Percentiles rank a stretch among this genome's conserved stretches.
phyloP scores from a whole-genome alignment of 148 eudicot genomes.

The Rhododendron vialii region DNA sequence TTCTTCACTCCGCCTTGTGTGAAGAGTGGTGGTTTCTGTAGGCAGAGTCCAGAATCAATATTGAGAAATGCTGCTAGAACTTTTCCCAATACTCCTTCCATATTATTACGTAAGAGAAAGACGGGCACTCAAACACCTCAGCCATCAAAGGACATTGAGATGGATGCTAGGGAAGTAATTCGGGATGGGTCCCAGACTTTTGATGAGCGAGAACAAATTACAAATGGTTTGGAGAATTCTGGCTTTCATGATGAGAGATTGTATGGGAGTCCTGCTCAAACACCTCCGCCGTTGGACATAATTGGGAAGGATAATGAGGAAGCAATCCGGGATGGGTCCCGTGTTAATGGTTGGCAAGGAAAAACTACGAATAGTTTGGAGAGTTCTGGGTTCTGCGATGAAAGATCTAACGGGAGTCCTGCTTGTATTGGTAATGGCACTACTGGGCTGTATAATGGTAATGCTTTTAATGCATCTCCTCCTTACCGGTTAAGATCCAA shows the following conservation, averaged over 20 bases:
- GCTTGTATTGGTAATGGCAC: slow-evolving; percentile 26
- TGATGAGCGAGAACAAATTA: slow-evolving; percentile 18
- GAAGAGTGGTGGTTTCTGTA: slow-evolving; percentile 36
- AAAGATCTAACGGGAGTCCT: slow-evolving; percentile 29
- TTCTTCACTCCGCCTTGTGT: slow-evolving; percentile 74
- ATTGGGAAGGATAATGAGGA: slow-evolving; percentile 27
- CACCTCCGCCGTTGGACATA: slow-evolving; percentile 25
- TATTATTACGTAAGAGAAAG: slow-evolving; percentile 74
- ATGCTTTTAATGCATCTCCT: slow-evolving; percentile 74
- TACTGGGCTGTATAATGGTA: slow-evolving; percentile 30
- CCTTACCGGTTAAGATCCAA: slow-evolving; percentile 68
- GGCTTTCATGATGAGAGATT: slow-evolving; percentile 26
- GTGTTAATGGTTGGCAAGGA: slow-evolving; percentile 17
- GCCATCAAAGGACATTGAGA: slow-evolving; percentile 24
- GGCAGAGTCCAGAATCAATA: slow-evolving; percentile 69
- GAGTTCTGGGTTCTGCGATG: slow-evolving; percentile 30
- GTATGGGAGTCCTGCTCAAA: slow-evolving; percentile 28
- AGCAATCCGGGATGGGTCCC: slow-evolving; percentile 26
- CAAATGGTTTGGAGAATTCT: slow-evolving; percentile 27
- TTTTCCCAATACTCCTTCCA: slow-evolving; percentile 83
- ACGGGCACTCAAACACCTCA: slow-evolving; percentile 26
- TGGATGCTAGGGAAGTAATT: slow-evolving; percentile 30
- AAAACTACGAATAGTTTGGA: slow-evolving; percentile 18
- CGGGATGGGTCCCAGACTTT: slow-evolving; percentile 18
- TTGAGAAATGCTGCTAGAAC: slow-evolving; percentile 77